Evolutionary conservation across 1,139 yeast species (phyloP), one percentile per base, ranked within the genome.

Genomic region (Yamadazyma siamensis): DNA sequence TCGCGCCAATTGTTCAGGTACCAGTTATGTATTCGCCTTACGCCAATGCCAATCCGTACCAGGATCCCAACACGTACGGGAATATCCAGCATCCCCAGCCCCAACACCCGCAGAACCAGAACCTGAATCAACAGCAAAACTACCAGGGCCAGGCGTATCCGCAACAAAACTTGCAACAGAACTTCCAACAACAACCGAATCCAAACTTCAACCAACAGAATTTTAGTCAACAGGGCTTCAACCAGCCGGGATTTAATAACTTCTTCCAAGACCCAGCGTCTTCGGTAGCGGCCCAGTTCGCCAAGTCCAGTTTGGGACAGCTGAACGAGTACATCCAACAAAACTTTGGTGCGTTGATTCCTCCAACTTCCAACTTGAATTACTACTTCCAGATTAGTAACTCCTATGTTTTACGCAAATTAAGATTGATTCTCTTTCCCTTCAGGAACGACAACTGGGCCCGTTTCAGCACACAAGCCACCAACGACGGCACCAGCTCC

Each of bases 341-440:
- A 43, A 84, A 82, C 53, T 67, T 82, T 37, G 77, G 79, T 13
- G 65, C 68, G 41, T 68, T 71, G 49, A 75, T 71, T 23, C 69
- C 71, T 4, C 65, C 71, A 4, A 61, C 65, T 27, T 56, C 57
- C 29, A 80, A 84, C 35, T 61, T 86, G 44, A 80, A 83, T 42
- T 84, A 82, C 58, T 89, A 89, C 59, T 94, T 94, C 65, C 88
- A 86, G 55, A 96, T 94, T 21, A 83, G 95, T 31, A 94, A 91
- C 54, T 67, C 80, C 3, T 94, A 89, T 50, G 98, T 94, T 20
- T 54, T 85, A 37, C 69, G 71, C 26, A 94, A 94, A 52, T 56
- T 94, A 23, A 56, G 72, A 25, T 68, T 89, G 40, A 80, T 94
- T 21, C 55, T 91, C 25, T 81, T 88, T 54, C 99, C 99, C 0